phyloP scores from a whole-genome alignment of 768 basidiomycete species.

The Pisolithus albus region DNA sequence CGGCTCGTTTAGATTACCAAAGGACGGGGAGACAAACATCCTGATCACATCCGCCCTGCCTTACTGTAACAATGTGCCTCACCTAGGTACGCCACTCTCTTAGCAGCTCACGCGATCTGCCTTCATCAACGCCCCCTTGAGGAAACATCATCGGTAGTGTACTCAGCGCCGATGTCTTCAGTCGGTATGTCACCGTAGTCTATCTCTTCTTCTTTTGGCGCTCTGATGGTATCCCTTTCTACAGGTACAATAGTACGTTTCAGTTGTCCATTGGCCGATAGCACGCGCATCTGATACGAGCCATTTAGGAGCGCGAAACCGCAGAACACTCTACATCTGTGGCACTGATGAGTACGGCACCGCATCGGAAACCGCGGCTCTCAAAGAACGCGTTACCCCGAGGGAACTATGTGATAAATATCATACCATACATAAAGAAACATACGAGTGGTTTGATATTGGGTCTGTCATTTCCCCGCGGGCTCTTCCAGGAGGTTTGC shows the following conservation, averaged over 20 bases:
- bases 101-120: constrained; percentile 4
- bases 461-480: constrained; percentile 41
- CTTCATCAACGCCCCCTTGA: constrained; percentile 15
- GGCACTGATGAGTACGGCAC: constrained; percentile 99
- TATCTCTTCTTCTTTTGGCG: neutral
- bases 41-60: constrained; percentile 94
- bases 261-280: neutral
- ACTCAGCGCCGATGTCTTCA: constrained; percentile 94
- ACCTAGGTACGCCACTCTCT: constrained; percentile 58
- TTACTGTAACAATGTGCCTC: constrained; percentile 95
- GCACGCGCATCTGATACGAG: neutral
- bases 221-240: constrained; percentile 1
- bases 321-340: constrained; percentile 89
- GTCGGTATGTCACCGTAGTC: constrained; percentile 53
- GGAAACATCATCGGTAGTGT: constrained; percentile 95
- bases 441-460: constrained; percentile 98
- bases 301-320: constrained; percentile 59
- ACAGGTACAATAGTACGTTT: constrained; percentile 56
- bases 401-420: constrained; percentile 87
- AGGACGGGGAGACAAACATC: constrained; percentile 80
- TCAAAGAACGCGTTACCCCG: constrained; percentile 80
- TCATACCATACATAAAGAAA: constrained; percentile 78
- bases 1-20: constrained; percentile 50
- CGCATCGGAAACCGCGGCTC: constrained; percentile 94
- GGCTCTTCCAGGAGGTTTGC: constrained; percentile 2